These are phyloP conservation scores for Rhizophora apiculata DNA, from an alignment of 345 rosid species.

Conservation along the genomic window DNA sequence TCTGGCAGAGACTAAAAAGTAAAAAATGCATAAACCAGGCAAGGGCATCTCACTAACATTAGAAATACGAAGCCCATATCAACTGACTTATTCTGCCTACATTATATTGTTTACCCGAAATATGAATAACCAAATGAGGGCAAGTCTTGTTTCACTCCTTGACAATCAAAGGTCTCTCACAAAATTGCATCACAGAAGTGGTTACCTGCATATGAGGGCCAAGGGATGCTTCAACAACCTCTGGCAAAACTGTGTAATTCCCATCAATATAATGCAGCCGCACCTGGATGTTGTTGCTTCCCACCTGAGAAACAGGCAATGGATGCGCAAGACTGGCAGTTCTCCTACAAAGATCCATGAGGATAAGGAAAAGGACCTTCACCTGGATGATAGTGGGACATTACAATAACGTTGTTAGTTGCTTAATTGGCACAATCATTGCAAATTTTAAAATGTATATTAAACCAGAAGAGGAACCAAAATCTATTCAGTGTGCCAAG, in stretches of 20 bases:
- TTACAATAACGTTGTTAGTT: background rate
- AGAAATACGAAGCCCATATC: too few species aligned
- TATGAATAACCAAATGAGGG: background rate
- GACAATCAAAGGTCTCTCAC: background rate
- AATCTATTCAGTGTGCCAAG: background rate
- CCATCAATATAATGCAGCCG: conserved; percentile 97
- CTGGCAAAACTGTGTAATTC: conserved; percentile 92
- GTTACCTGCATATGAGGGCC: conserved; percentile 99
- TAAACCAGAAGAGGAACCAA: background rate
- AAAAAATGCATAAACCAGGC: too few species aligned
- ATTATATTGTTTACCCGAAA: background rate
- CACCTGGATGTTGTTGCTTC: conserved; percentile 82
- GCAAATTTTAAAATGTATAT: background rate
- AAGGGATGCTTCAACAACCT: conserved; percentile 98
- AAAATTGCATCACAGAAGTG: background rate
- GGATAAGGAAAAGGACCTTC: conserved; percentile 92
- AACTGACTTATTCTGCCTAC: too few species aligned
- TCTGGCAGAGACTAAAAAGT: too few species aligned
- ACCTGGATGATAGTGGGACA: conserved; percentile 51
- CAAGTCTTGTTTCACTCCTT: background rate
- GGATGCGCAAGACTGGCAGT: conserved; percentile 72
- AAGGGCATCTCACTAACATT: too few species aligned
- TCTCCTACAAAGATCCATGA: conserved; percentile 94
- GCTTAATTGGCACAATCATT: background rate
- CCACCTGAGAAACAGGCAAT: conserved; percentile 93